Conservation (phyloP, 345 rosid species). For the Citrus trifoliata region DNA sequence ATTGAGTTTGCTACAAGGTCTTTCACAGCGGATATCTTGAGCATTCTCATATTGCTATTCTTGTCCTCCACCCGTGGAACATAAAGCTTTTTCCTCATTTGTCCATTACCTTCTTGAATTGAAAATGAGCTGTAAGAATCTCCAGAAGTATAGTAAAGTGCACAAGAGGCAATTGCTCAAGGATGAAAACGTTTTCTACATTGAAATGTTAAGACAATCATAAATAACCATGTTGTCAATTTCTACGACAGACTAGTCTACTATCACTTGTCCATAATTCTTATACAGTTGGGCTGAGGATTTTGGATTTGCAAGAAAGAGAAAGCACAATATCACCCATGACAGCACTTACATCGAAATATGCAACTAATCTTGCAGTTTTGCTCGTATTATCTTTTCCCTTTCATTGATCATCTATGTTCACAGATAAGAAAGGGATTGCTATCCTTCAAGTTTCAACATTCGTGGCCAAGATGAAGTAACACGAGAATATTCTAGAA, state of each 20-base stretch:
- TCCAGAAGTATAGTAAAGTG: not conserved
- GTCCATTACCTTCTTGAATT: conserved; percentile 9
- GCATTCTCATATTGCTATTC: conserved; percentile 34
- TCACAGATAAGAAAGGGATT: not conserved
- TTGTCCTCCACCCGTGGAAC: conserved; percentile 29
- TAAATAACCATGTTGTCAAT: not conserved
- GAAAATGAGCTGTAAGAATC: conserved; percentile 9
- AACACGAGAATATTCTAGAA: not conserved
- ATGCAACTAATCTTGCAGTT: not conserved
- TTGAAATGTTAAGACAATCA: not conserved
- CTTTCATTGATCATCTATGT: not conserved
- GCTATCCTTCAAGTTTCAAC: not conserved
- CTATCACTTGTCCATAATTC: not conserved
- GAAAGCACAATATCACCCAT: not conserved
- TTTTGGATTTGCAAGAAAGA: not conserved
- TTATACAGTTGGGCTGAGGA: not conserved
- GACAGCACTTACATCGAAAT: not conserved
- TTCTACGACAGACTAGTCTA: not conserved
- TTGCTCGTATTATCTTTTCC: not conserved
- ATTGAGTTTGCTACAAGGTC: conserved; percentile 21
- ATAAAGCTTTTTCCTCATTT: conserved; percentile 26
- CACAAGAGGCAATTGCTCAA: not conserved
- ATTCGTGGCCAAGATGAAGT: not conserved
- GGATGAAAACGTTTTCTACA: not conserved
- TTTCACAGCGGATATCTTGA: conserved; percentile 18